Evolutionary conservation across 2,329 filamentous ascomycete genomes (phyloP), one percentile per base, ranked within the genome.

Genomic region (Aphanoascus verrucosus): DNA sequence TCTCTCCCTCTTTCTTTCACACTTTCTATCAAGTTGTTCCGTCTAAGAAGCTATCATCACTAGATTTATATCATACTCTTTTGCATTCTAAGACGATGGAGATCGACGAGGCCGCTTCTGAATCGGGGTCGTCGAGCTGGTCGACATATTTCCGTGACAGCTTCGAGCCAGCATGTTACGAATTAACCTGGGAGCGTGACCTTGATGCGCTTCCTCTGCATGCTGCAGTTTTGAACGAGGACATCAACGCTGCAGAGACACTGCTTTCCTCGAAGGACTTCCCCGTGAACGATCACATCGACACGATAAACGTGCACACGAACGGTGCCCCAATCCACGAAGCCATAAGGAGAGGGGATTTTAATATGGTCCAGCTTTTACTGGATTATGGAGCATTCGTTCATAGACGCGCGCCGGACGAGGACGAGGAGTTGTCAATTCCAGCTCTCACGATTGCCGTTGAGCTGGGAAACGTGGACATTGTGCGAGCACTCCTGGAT

Each of bases 281-380:
- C 6, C 31, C 31, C 3, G 37, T 20, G 32, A 31, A 9, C 5
- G 17, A 19, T 1, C 49, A 52, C 11, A 51, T 51, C 19, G 32
- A 52, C 42, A 8, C 15, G 20, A n/a, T 52, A 40, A 52, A 45
- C 19, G 23, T 37, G 28, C 28, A 45, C 28, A 52, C 49, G 20
- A 40, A 52, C n/a, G 49, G 49, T 45, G 49, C 49, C 37, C 49
- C 49, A 1, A 44, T 52, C 28, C 49, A 52, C 17, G 41, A 23
- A 38, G 49, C 49, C 1, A 52, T 52, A 14, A 35, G 49, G 9
- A 38, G 14, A 7, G 40, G 42, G 14, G 14, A 45, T 31, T 17
- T 45, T 15, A 12, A 20, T 7, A 52, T 52, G 32, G 17, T 52
- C 41, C 14, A 52, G 19, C 15, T 52, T 14, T 40, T 52, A 20